Evolutionary conservation across 2,329 filamentous ascomycete species (phyloP).

Genomic region (Ophiostoma himal-ulmi): DNA sequence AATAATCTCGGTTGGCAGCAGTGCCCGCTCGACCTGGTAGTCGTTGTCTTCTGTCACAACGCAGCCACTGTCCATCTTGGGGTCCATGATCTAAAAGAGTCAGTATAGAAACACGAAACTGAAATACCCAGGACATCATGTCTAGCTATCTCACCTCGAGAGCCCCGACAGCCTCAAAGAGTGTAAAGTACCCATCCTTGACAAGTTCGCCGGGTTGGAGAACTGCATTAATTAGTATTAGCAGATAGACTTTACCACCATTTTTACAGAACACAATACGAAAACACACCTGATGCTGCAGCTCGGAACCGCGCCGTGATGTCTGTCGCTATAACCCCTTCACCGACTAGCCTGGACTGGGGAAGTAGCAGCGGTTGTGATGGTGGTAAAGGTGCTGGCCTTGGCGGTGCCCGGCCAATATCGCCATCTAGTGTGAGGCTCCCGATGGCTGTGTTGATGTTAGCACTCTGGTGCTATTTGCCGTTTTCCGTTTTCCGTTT

Average conservation of each 20-base stretch:
- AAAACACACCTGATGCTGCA: constrained; percentile 48
- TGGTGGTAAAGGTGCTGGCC: not conserved
- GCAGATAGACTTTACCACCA: too few species aligned
- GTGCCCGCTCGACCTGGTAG: constrained; percentile 63
- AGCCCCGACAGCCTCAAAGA: constrained; percentile 89
- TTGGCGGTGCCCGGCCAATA: not conserved
- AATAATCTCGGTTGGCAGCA: constrained; percentile 73
- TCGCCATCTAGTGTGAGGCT: not conserved
- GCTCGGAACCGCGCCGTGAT: constrained; percentile 52
- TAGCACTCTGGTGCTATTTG: not conserved
- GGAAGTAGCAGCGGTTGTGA: constrained; percentile 36
- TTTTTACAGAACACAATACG: too few species aligned
- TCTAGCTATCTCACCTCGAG: constrained; percentile 53
- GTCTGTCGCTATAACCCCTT: constrained; percentile 51
- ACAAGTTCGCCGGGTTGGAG: constrained; percentile 75
- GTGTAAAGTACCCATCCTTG: constrained; percentile 88
- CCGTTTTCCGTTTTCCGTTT: not conserved
- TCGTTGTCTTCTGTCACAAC: constrained; percentile 66
- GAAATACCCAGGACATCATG: too few species aligned
- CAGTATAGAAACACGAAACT: not conserved
- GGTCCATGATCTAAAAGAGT: constrained; percentile 79
- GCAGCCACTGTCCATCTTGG: constrained; percentile 96
- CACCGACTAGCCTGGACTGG: constrained; percentile 34
- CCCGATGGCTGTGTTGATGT: not conserved
- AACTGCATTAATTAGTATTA: constrained; percentile 42